Conservation (phyloP, 1,284 basidiomycete genomes). For the Athelia sp. region DNA sequence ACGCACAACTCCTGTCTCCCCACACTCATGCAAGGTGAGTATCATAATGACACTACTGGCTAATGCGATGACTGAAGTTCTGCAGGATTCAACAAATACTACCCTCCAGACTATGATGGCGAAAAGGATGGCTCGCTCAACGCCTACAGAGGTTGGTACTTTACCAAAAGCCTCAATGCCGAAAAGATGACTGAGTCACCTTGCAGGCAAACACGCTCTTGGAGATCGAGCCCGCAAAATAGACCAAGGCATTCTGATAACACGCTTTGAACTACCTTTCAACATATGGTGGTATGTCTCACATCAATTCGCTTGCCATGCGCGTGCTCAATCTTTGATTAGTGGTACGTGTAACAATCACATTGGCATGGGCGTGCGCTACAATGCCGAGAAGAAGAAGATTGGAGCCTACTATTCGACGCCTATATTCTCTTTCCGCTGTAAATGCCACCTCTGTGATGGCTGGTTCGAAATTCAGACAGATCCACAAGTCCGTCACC, state of each 20-base stretch:
- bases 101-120: constrained; percentile 89
- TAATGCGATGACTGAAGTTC: constrained; percentile 28
- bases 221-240: constrained; percentile 90
- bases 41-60: background rate
- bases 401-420: constrained; percentile 95
- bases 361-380: constrained; percentile 95
- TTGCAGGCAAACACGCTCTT: constrained; percentile 87
- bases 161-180: background rate
- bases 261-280: constrained; percentile 92
- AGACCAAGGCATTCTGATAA: constrained; percentile 90
- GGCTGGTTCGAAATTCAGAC: constrained; percentile 97
- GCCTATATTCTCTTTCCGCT: constrained; percentile 90
- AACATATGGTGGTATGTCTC: constrained; percentile 93
- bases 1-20: background rate
- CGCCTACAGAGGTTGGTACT: constrained; percentile 57
- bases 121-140: constrained; percentile 81
- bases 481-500: constrained; percentile 77
- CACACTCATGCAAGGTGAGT: constrained; percentile 32
- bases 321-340: constrained; percentile 1
- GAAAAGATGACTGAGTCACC: constrained; percentile 23
- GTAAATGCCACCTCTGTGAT: constrained; percentile 94
- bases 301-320: background rate
- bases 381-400: constrained; percentile 98
- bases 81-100: constrained; percentile 85
- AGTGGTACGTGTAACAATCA: constrained; percentile 90